Conservation (phyloP, 2,329 filamentous ascomycete species). For the Albophoma yamanashiensis region DNA sequence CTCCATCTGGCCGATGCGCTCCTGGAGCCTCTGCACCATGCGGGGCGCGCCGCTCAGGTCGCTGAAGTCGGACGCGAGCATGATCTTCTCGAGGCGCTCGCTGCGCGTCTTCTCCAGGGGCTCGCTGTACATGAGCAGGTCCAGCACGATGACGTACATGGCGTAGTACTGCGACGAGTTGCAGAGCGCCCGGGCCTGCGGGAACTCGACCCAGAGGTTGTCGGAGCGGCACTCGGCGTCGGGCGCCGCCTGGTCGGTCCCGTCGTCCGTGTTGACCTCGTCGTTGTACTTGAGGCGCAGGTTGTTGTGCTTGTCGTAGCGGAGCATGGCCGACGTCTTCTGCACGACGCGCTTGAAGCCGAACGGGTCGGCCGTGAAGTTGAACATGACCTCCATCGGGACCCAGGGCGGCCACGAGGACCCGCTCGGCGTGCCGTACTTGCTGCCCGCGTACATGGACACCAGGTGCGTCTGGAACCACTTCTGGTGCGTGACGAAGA, state of each 20-base stretch:
- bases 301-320: slow-evolving; percentile 98
- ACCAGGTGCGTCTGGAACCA: slow-evolving; percentile 76
- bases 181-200: slow-evolving; percentile 85
- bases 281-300: slow-evolving; percentile 95
- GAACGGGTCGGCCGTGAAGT: slow-evolving; percentile 86
- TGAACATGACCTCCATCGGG: slow-evolving; percentile 96
- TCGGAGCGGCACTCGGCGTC: slow-evolving; percentile 77
- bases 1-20: slow-evolving; percentile 84
- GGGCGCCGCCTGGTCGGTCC: slow-evolving; percentile 32
- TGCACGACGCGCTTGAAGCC: slow-evolving; percentile 98
- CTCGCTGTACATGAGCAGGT: slow-evolving; percentile 92
- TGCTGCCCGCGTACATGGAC: slow-evolving; percentile 88
- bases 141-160: slow-evolving; percentile 94
- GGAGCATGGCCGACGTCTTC: slow-evolving; percentile 86
- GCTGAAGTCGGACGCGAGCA: slow-evolving; percentile 97
- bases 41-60: slow-evolving; percentile 88
- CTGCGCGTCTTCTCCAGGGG: slow-evolving; percentile 94
- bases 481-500: slow-evolving; percentile 93
- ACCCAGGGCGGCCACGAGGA: slow-evolving; percentile 97
- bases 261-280: slow-evolving; percentile 63
- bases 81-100: slow-evolving; percentile 94
- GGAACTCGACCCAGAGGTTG: slow-evolving; percentile 94
- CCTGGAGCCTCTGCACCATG: slow-evolving; percentile 84
- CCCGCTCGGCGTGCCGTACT: slow-evolving; percentile 75
- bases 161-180: slow-evolving; percentile 97